A percentile compares a stretch with the other conserved stretches of the same genome.
phyloP scores from a whole-genome alignment of 1,284 basidiomycete species.

The Ustilago tritici region DNA sequence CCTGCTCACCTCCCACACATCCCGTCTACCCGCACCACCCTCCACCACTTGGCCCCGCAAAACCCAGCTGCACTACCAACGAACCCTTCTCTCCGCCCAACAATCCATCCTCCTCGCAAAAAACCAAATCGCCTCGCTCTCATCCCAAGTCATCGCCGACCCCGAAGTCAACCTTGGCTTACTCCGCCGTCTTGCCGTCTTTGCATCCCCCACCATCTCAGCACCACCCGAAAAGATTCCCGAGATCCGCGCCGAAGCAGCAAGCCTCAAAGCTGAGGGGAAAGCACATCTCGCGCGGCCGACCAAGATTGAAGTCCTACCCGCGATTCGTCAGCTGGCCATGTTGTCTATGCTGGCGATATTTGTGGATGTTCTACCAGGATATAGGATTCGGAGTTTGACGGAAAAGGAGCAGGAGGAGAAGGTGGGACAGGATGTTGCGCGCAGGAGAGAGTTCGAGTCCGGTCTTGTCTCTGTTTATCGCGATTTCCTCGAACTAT shows the following conservation, averaged over 20 bases:
- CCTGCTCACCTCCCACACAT: constrained; percentile 35
- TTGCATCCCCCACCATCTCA: constrained; percentile 22
- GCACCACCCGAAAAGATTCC: constrained; percentile 51
- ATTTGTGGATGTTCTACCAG: constrained; percentile 93
- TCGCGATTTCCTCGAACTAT: constrained; percentile 84
- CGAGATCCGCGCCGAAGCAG: constrained; percentile 33
- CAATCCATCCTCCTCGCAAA: constrained; percentile 52
- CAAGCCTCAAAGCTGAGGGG: constrained; percentile 71
- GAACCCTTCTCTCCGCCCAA: constrained; percentile 10
- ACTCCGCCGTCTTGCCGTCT: constrained; percentile 62
- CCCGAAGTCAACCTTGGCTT: constrained; percentile 64
- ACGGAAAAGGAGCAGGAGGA: constrained; percentile 91
- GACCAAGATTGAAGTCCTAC: constrained; percentile 75
- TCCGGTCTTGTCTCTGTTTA: constrained; percentile 92
- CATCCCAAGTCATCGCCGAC: constrained; percentile 64
- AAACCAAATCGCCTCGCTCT: constrained; percentile 67
- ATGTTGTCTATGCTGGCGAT: constrained; percentile 91
- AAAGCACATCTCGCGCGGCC: constrained; percentile 39
- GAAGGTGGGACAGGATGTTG: constrained; percentile 93
- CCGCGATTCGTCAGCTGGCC: constrained; percentile 85
- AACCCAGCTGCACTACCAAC: constrained; percentile 13
- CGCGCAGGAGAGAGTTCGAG: constrained; percentile 91
- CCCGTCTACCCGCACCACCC: constrained; percentile 21
- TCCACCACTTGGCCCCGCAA: constrained; percentile 13
- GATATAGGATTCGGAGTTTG: constrained; percentile 81